Evolutionary conservation across 306 rosid genomes (phyloP), one percentile per base, ranked within the genome.

Genomic region (Hippophae gyantsensis): DNA sequence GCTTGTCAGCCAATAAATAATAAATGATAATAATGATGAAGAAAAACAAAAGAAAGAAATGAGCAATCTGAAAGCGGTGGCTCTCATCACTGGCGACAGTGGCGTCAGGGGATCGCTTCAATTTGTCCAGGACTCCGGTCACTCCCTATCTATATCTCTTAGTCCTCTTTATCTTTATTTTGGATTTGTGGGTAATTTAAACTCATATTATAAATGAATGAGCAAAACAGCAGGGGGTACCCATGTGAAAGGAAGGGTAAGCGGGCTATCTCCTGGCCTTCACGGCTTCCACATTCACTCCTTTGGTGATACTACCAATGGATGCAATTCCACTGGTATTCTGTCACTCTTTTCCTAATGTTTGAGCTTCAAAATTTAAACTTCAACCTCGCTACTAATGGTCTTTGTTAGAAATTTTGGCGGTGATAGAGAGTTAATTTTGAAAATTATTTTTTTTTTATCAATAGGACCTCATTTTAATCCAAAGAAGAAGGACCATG

Each of bases 281-380:
- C 96, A 87, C 43, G 96, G 98, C 43, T 90, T 90, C 77, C 96
- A 87, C 76, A 82, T 87, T 25, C 98, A 87, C 58, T 86, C 98
- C 26, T 79, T 92, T 60, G 98, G 98, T 12, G 96, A 90, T 78
- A 87, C 96, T 58, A 85, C 96, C 47, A 90, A 90, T 53, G 96
- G 98, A n/a, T 90, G 98, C 81, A 27, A 81, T 72, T 92, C 98
- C 63, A 92, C 95, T 42, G 96, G 96, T 90, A 82, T 40, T 18
- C 43, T 58, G 26, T 43, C 44, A 2, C 66, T 58, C 56, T 49
- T 56, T 67, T 12, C 46, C 7, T 40, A 27, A 10, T 10, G 25
- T 10, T 47, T 54, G 6, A 11, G 9, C 41, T 60, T 10, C 50
- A 10, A 46, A 46, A 46, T 12, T 42, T 66, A 7, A 23, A 42